These are phyloP conservation scores for Xylona heveae DNA, from an alignment of 495 filamentous ascomycete species.

Conservation along the genomic window DNA sequence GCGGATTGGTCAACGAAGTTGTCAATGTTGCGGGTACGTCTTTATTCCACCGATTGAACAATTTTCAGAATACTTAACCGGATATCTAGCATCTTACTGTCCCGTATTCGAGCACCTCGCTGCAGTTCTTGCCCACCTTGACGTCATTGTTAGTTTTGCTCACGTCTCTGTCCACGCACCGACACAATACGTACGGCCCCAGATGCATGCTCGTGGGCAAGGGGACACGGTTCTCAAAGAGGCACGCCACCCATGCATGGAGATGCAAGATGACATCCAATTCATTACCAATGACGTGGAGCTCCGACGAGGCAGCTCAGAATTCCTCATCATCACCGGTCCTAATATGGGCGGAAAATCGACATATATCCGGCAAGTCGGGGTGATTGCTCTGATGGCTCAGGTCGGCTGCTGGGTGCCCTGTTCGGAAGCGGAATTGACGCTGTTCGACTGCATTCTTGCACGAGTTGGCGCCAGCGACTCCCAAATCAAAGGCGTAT, in stretches of 20 bases:
- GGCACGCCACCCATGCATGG: slow-evolving; percentile 94
- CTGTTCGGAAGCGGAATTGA: slow-evolving; percentile 72
- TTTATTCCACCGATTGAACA: neutral
- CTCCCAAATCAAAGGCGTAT: slow-evolving; percentile 92
- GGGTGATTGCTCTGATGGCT: slow-evolving; percentile 93
- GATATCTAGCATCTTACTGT: slow-evolving; percentile 53
- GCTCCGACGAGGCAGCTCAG: slow-evolving; percentile 57
- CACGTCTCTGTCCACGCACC: slow-evolving; percentile 90
- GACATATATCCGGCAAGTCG: slow-evolving; percentile 95
- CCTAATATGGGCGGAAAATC: slow-evolving; percentile 99
- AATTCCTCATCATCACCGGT: slow-evolving; percentile 92
- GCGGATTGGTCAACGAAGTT: slow-evolving; percentile 77
- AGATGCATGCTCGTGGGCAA: slow-evolving; percentile 73
- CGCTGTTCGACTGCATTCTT: slow-evolving; percentile 95
- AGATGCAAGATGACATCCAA: slow-evolving; percentile 95
- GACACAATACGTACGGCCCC: slow-evolving; percentile 73
- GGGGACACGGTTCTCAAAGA: slow-evolving; percentile 85
- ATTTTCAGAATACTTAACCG: neutral
- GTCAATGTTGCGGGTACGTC: slow-evolving; percentile 46
- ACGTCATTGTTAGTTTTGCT: slow-evolving; percentile 90
- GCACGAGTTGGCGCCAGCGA: slow-evolving; percentile 91
- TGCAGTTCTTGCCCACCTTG: slow-evolving; percentile 75
- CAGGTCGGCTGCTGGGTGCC: slow-evolving; percentile 96
- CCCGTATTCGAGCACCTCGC: slow-evolving; percentile 84
- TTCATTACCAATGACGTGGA: slow-evolving; percentile 97